Percentiles rank a stretch among this genome's conserved stretches.
Conservation (phyloP, 2,329 filamentous ascomycete genomes). For the Sclerotinia glacialis region DNA sequence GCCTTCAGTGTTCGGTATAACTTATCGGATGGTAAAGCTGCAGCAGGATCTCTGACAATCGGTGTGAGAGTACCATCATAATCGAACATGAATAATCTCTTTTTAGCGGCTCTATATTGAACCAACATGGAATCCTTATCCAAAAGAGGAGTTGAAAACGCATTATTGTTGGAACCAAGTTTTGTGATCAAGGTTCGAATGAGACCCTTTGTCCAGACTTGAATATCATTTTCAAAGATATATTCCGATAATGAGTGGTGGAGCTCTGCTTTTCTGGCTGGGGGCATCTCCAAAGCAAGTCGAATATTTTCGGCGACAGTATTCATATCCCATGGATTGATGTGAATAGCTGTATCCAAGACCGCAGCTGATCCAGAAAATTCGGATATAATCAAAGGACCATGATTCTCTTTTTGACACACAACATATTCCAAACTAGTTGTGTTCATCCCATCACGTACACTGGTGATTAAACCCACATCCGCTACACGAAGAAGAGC, state of each 20-base stretch:
- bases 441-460: conserved; percentile 97
- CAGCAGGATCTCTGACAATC: conserved; percentile 87
- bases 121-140: conserved; percentile 70
- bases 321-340: conserved; percentile 91
- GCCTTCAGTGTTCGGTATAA: conserved; percentile 76
- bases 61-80: conserved; percentile 96
- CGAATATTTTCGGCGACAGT: conserved; percentile 84
- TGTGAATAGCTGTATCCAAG: conserved; percentile 82
- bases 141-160: conserved; percentile 75
- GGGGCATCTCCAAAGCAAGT: conserved; percentile 72
- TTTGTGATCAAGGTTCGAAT: conserved; percentile 77
- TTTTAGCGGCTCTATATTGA: conserved; percentile 71
- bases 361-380: conserved; percentile 93
- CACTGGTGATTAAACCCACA: conserved; percentile 90
- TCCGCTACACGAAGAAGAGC: conserved; percentile 87
- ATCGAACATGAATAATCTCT: conserved; percentile 95
- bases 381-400: conserved; percentile 89
- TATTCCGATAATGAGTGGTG: conserved; percentile 76
- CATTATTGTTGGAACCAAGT: conserved; percentile 71
- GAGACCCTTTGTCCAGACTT: conserved; percentile 79
- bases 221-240: conserved; percentile 81
- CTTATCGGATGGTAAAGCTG: conserved; percentile 81
- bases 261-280: conserved; percentile 62
- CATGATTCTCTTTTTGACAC: conserved; percentile 82
- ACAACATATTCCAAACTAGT: conserved; percentile 93